Evolutionary conservation across 495 filamentous ascomycete genomes (phyloP), one percentile per base, ranked within the genome.

Genomic region (Annulohypoxylon nitens): DNA sequence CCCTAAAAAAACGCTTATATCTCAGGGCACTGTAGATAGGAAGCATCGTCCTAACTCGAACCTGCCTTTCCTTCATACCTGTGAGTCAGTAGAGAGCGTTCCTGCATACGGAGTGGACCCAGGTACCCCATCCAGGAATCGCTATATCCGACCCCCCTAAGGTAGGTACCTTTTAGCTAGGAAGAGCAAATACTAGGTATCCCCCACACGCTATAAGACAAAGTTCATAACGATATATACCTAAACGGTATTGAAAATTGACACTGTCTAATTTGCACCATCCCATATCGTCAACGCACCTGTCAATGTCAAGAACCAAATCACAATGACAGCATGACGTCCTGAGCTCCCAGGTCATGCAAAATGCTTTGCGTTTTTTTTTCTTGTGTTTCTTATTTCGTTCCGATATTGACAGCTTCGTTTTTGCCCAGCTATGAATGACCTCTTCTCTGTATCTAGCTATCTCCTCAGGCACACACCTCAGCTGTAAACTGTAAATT

Each of bases 1-100:
- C 16, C 2, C 6, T 8, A 23, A 5, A 51, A 51, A 12, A 0
- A 1, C 48, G 20, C 48, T 8, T 25, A 34, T 47, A 37, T 7
- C 6, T 47, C 43, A 16, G 43, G 16, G 4, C 14, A 14, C 12
- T 14, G 14, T 43, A 43, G 2, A 43, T 2, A 4, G 39, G 10
- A 18, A 61, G 57, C 12, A 36, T 25, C 39, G 11, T 57, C 53
- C n/a, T 16, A 57, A 57, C 53, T 57, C 8, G 41, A n/a, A 12
- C 47, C 36, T 53, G n/a, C 47, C 33, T 20, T 18, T 23, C 18
- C 43, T 20, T 47, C n/a, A 47, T 3, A 43, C 12, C 14, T 1
- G 36, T 37, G 48, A 50, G 47, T 50, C 48, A 51, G 43, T 20
- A 18, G 16, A 47, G 8, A 14, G n/a, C 7, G 4, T 47, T 47